Evolutionary conservation across 345 rosid species (phyloP), one percentile per base, ranked within the genome.

Genomic region (Bretschneidera sinensis): DNA sequence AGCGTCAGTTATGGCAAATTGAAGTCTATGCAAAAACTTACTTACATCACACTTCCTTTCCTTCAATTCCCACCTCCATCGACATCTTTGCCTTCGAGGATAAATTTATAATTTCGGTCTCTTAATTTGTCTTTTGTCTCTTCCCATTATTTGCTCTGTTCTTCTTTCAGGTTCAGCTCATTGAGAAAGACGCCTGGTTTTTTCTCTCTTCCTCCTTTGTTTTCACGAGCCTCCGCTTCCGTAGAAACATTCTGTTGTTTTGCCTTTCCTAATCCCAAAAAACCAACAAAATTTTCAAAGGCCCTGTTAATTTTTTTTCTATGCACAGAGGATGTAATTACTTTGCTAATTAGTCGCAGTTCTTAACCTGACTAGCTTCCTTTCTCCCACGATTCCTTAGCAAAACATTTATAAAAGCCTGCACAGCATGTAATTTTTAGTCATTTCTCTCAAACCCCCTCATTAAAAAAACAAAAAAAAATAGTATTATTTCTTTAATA

Each of bases 361-460:
- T 21, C 21, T 9, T 24, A 74, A 34, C 2, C 79, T 81, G 86
- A 83, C 70, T 77, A 54, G 25, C 24, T 64, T 66, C 67, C 0
- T 43, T 19, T 59, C 43, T 51, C 45, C 15, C 16, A 4, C 43
- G 25, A 39, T 76, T 79, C 85, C 85, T 59, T 86, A 83, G 78
- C 23, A 34, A n/a, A 25, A 76, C 69, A 9, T 70, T 74, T 74
- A 83, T 78, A 81, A 86, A 86, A 83, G 24, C 75, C 71, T 69
- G 21, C 62, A 62, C 72, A 83, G 75, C 68, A 92, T 86, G 95
- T 89, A 83, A 85, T 54, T 60, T 24, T 17, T 33, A 60, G 48
- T n/a, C 51, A 54, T 48, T 16, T 7, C 23, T 51, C 43, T 10
- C 56, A 17, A 20, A 21, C 15, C 15, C 1, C n/a, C n/a, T n/a